These are phyloP conservation scores for Ziziphus jujuba DNA, from an alignment of 306 rosid species.

Conservation along the genomic window DNA sequence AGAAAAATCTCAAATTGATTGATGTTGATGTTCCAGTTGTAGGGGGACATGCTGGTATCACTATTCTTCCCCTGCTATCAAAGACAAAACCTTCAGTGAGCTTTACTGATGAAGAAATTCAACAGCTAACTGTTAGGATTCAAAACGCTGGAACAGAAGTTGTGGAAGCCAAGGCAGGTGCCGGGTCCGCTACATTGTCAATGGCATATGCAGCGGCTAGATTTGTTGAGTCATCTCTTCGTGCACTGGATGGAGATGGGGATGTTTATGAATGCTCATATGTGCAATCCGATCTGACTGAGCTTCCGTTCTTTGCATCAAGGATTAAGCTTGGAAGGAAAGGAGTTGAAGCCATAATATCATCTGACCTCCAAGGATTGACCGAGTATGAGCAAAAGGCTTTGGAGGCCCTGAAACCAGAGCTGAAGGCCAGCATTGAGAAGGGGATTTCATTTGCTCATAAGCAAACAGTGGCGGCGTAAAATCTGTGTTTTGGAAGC, in stretches of 20 bases:
- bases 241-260: constrained; percentile 90
- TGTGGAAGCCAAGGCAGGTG: constrained; percentile 97
- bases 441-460: constrained; percentile 85
- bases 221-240: constrained; percentile 93
- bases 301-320: constrained; percentile 92
- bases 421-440: constrained; percentile 92
- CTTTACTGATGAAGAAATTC: constrained; percentile 75
- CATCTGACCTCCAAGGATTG: constrained; percentile 85
- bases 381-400: constrained; percentile 89
- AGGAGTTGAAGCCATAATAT: constrained; percentile 82
- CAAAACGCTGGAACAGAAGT: constrained; percentile 99
- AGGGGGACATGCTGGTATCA: constrained; percentile 97
- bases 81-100: constrained; percentile 74
- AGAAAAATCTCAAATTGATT: constrained; percentile 82
- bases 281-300: constrained; percentile 84
- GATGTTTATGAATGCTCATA: constrained; percentile 89
- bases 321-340: constrained; percentile 88
- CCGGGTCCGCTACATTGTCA: constrained; percentile 96
- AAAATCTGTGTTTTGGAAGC: too few species aligned
- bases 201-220: constrained; percentile 99
- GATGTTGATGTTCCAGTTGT: constrained; percentile 96
- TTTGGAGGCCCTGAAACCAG: constrained; percentile 87
- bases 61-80: constrained; percentile 86
- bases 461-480: constrained; percentile 61
- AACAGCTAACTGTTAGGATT: constrained; percentile 73